Conservation (phyloP, 805 yeast species). For the Cyberlindnera sargentensis region DNA sequence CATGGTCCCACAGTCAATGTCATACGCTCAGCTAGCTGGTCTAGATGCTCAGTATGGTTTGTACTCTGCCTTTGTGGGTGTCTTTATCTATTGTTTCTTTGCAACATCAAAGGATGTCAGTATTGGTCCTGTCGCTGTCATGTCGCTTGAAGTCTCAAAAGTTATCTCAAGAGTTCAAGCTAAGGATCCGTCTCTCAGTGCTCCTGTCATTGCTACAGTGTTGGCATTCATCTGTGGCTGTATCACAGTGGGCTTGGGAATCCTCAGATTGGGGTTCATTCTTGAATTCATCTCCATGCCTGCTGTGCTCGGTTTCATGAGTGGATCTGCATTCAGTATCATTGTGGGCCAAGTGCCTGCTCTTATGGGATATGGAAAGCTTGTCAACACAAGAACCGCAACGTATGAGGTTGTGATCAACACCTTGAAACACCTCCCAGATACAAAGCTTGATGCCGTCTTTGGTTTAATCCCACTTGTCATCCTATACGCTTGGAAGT, state of each 20-base stretch:
- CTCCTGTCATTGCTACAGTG: slow-evolving; percentile 73
- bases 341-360: slow-evolving; percentile 81
- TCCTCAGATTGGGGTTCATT: slow-evolving; percentile 78
- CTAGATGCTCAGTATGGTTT: slow-evolving; percentile 79
- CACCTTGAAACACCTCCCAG: slow-evolving; percentile 63
- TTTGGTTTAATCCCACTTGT: slow-evolving; percentile 76
- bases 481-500: slow-evolving; percentile 69
- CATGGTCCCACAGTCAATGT: slow-evolving; percentile 92
- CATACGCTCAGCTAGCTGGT: slow-evolving; percentile 84
- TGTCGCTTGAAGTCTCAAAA: slow-evolving; percentile 81
- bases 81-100: slow-evolving; percentile 78
- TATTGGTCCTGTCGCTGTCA: slow-evolving; percentile 95
- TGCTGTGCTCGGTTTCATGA: slow-evolving; percentile 91
- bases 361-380: slow-evolving; percentile 64
- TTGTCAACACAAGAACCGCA: slow-evolving; percentile 65
- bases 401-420: slow-evolving; percentile 65
- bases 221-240: slow-evolving; percentile 80
- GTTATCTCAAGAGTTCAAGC: slow-evolving; percentile 59
- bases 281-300: slow-evolving; percentile 87
- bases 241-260: slow-evolving; percentile 75
- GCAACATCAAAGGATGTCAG: slow-evolving; percentile 95
- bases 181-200: slow-evolving; percentile 40
- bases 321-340: slow-evolving; percentile 87
- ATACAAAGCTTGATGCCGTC: slow-evolving; percentile 75
- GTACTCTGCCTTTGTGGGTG: slow-evolving; percentile 89